phyloP scores from a whole-genome alignment of 306 rosid species.

The Lupinus albus region DNA sequence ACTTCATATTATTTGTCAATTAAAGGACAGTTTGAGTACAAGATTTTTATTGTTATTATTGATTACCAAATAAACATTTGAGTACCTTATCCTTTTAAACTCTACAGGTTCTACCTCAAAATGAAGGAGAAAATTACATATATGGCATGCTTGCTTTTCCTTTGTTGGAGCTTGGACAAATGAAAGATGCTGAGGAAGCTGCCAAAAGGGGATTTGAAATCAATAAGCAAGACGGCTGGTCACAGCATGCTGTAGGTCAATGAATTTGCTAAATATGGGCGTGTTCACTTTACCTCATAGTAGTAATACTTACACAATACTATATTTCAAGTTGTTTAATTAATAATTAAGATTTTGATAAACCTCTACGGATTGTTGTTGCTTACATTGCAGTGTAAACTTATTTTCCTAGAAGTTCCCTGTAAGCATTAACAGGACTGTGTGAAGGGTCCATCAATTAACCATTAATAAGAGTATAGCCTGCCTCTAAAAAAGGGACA shows the following conservation, averaged over 20 bases:
- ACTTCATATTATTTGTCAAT: constrained; percentile 6
- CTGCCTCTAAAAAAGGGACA: not conserved
- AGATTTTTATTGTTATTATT: not conserved
- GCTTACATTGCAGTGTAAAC: not conserved
- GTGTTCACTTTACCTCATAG: constrained; percentile 14
- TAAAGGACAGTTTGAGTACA: not conserved
- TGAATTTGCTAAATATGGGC: constrained; percentile 13
- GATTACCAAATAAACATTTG: constrained; percentile 21
- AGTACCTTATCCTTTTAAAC: constrained; percentile 28
- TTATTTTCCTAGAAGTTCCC: constrained; percentile 13
- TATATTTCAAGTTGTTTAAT: constrained; percentile 17
- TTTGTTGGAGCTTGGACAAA: constrained; percentile 73
- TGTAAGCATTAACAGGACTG: not conserved
- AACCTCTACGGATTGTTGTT: not conserved
- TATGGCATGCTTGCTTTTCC: constrained; percentile 92
- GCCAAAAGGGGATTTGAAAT: constrained; percentile 72
- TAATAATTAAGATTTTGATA: constrained; percentile 21
- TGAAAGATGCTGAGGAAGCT: constrained; percentile 84
- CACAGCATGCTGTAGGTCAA: constrained; percentile 82
- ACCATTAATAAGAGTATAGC: not conserved
- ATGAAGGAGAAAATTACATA: constrained; percentile 65
- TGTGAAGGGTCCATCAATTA: not conserved
- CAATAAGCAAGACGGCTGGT: constrained; percentile 73
- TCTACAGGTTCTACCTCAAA: constrained; percentile 71
- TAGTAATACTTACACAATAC: not conserved